Evolutionary conservation across 1,284 basidiomycete species (phyloP), one percentile per base, ranked within the genome.

Genomic region (Omphalotus olearius): DNA sequence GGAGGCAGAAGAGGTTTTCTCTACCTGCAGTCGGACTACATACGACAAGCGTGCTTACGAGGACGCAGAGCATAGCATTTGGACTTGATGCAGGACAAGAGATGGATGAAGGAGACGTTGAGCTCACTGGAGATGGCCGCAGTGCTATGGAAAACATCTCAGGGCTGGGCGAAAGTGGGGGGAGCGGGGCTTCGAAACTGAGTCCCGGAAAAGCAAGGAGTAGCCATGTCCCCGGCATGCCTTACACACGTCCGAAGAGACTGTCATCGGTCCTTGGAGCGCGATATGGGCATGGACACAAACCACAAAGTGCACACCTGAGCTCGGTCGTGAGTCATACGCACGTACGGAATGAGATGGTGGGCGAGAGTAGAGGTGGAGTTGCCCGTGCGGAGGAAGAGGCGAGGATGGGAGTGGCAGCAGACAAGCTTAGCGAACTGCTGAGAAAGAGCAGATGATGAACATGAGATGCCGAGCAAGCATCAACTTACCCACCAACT

Each of bases 1-100:
- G 83, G 57, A 66, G 78, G 59, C 73, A 72, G 59, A 86, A 88
- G 62, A 75, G 87, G 30, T 88, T 88, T 60, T 89, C 87, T 41
- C 59, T 85, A 52, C 86, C 87, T 49, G 85, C 85, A 10, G 72
- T 90, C 36, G 85, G 83, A 35, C 57, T 90, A 62, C 85, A 89
- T 58, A 81, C 82, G 35, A 80, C 80, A 30, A 79, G 77, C n/a
- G 86, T 90, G 7, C 85, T 82, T 41, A 75, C 83, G 18, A 74
- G 79, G 13, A 76, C 79, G n/a, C 62, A 41, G 44, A 46, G 48
- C 18, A 37, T 44, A 4, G 23, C 18, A 16, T 44, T 11, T 9
- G 26, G 42, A 11, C 28, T 11, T 36, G 30, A 33, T 33, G 30
- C 39, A 17, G 39, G 33, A 11, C 37, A 44, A 37, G 6, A 45